Evolutionary conservation across 805 yeast species (phyloP), one percentile per base, ranked within the genome.

Genomic region (Starmerella vitae): DNA sequence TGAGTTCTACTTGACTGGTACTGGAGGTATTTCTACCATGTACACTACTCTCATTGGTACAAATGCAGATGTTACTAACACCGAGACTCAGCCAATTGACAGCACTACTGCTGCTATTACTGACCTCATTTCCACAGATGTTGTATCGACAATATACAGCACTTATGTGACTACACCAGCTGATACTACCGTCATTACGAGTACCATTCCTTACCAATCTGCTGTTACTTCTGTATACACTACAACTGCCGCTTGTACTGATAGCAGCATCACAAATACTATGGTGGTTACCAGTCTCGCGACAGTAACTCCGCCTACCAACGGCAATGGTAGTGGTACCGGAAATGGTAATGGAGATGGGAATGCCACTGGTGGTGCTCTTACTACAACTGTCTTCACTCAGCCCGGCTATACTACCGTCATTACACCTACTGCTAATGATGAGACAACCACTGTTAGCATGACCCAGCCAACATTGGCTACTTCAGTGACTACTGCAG

Each of bases 321-420:
- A 24, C 13, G 27, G 12, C 29, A 15, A 20, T 20, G n/a, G n/a
- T n/a, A 13, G 9, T n/a, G 20, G 27, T 19, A 9, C n/a, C 26
- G 6, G 22, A 29, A 17, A 21, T 29, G 4, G n/a, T 18, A 9
- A 26, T 38, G 13, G 22, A n/a, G 17, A 17, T 18, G 15, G 20
- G 26, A 15, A 18, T 17, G 14, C 17, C 14, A 7, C 14, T 6
- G 17, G 19, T 14, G 38, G 43, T 2, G 37, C 37, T 18, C 17
- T 18, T 18, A 27, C 43, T 3, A 25, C 43, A 14, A 18, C 30
- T 2, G 9, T 13, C 2, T 34, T 35, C 33, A 41, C 41, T 7
- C 40, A 42, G 30, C 44, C 47, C 3, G 45, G 35, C 4, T 44
- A 41, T 25, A 32, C 47, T 1, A 41, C 47, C 2, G 37, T 35